Conservation (phyloP, 2,329 filamentous ascomycete species). For the Cephalotrichum gorgonifer region DNA sequence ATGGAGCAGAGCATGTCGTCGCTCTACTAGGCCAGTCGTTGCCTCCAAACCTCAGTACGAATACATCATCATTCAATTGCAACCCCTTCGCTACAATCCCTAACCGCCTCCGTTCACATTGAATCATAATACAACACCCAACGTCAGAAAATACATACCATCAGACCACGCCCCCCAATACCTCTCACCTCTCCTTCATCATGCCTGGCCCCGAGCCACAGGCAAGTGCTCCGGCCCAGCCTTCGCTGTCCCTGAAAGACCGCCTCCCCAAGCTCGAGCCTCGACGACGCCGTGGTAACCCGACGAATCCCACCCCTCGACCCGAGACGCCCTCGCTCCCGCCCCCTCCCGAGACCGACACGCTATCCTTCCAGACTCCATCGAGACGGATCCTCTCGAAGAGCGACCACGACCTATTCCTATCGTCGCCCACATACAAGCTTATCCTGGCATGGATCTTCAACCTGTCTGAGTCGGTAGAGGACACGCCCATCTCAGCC, state of each 20-base stretch:
- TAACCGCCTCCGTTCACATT: background rate
- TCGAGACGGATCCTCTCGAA: conserved; percentile 71
- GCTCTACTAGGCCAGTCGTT: too few species aligned
- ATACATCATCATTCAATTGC: conserved; percentile 7
- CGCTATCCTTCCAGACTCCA: conserved; percentile 55
- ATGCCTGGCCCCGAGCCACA: conserved; percentile 1
- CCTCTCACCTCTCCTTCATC: background rate
- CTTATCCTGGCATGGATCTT: conserved; percentile 82
- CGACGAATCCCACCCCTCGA: conserved; percentile 49
- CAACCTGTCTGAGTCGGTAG: conserved; percentile 70
- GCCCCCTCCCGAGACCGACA: conserved; percentile 50
- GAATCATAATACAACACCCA: background rate
- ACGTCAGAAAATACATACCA: too few species aligned
- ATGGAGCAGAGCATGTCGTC: too few species aligned
- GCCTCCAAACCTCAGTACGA: background rate
- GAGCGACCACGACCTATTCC: conserved; percentile 72
- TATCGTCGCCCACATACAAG: conserved; percentile 62
- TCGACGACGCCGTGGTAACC: conserved; percentile 39
- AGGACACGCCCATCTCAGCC: conserved; percentile 57
- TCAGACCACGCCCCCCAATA: conserved; percentile 15
- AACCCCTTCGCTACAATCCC: conserved; percentile 1
- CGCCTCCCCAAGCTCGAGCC: conserved; percentile 59
- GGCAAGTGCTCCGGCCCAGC: conserved; percentile 5
- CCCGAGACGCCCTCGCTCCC: conserved; percentile 69
- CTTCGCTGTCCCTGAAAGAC: conserved; percentile 25